A percentile compares a stretch with the other conserved stretches of the same genome.
Conservation (phyloP, 768 basidiomycete genomes). For the Termitomyces sp. region DNA sequence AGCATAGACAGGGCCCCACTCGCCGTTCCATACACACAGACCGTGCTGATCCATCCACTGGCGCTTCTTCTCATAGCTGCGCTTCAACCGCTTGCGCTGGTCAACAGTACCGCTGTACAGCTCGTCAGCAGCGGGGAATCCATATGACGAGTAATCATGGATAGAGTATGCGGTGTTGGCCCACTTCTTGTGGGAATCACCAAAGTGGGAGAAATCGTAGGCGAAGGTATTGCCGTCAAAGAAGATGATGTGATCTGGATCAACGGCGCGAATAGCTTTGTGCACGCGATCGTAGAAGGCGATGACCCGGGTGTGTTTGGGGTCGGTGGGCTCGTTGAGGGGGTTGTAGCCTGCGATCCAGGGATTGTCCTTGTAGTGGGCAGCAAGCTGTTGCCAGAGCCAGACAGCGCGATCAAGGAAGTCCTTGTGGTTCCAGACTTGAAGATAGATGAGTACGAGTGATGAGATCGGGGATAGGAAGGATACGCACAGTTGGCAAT, state of each 20-base stretch:
- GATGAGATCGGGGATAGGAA: background rate
- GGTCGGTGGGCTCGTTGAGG: constrained; percentile 78
- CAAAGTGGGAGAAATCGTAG: constrained; percentile 70
- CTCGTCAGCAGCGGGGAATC: constrained; percentile 60
- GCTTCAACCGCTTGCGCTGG: constrained; percentile 45
- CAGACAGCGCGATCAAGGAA: constrained; percentile 76
- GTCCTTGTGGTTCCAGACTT: constrained; percentile 80
- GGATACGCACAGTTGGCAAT: constrained; percentile 48
- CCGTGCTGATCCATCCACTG: constrained; percentile 69
- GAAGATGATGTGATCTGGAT: constrained; percentile 70
- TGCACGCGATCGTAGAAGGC: constrained; percentile 66
- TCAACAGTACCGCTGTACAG: constrained; percentile 46
- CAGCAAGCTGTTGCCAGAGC: constrained; percentile 75
- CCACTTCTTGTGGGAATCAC: constrained; percentile 57
- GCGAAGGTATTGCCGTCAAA: constrained; percentile 85
- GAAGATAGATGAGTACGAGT: background rate
- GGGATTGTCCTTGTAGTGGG: constrained; percentile 69
- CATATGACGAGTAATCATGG: constrained; percentile 73
- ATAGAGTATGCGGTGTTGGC: constrained; percentile 73
- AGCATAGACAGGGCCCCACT: constrained; percentile 82
- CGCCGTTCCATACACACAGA: constrained; percentile 74
- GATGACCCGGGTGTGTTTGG: constrained; percentile 58
- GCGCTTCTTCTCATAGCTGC: constrained; percentile 68
- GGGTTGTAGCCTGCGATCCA: constrained; percentile 90
- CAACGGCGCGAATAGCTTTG: constrained; percentile 64